phyloP scores from a whole-genome alignment of 2,329 filamentous ascomycete species.

The Aspergillus vadensis region DNA sequence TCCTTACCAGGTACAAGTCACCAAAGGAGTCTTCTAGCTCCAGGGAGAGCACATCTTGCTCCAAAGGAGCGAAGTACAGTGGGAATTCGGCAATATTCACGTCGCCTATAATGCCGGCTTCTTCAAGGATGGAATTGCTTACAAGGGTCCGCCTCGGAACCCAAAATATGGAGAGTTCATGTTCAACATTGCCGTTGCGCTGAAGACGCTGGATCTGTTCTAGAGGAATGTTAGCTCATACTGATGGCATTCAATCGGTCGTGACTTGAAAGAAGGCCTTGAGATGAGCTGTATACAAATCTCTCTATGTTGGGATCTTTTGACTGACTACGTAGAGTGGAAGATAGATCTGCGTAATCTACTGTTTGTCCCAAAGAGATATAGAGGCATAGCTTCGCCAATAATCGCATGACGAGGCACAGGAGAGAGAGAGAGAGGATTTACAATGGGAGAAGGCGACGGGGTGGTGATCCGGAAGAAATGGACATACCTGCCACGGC shows the following conservation, averaged over 20 bases:
- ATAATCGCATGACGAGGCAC: background rate
- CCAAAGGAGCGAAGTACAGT: constrained; percentile 85
- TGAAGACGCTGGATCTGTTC: constrained; percentile 90
- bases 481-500: constrained; percentile 77
- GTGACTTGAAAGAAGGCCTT: constrained; percentile 44
- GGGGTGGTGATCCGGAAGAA: constrained; percentile 11
- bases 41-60: constrained; percentile 86
- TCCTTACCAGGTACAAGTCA: constrained; percentile 75
- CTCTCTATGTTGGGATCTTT: constrained; percentile 54
- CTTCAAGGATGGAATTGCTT: constrained; percentile 87
- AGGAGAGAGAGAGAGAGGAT: constrained; percentile 1
- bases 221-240: constrained; percentile 61
- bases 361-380: constrained; percentile 53
- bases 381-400: background rate
- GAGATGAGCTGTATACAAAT: constrained; percentile 38
- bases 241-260: constrained; percentile 55
- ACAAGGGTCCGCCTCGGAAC: constrained; percentile 88
- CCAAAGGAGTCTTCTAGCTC: constrained; percentile 85
- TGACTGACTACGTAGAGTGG: constrained; percentile 59
- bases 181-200: constrained; percentile 81
- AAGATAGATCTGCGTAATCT: constrained; percentile 58
- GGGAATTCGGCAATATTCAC: constrained; percentile 85
- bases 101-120: constrained; percentile 89
- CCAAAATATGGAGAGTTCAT: constrained; percentile 98
- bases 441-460: constrained; percentile 9